phyloP scores from a whole-genome alignment of 805 yeast genomes.

The Millerozyma miso region DNA sequence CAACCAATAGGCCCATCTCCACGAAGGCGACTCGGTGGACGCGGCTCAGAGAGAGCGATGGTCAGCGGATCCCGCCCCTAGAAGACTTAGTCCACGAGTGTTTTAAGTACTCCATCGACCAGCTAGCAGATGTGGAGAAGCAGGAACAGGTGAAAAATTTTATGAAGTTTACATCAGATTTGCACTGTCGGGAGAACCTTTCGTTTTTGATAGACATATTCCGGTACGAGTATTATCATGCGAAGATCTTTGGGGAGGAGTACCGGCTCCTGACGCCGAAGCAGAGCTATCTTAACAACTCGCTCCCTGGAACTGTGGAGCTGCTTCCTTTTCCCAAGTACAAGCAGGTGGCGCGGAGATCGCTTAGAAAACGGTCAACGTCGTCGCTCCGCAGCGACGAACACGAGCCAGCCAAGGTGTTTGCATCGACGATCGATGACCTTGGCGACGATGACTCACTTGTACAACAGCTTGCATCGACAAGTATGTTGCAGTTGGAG shows the following conservation, averaged over 20 bases:
- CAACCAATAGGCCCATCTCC: neutral
- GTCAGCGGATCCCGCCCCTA: conserved; percentile 9
- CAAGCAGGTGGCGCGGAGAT: conserved; percentile 2
- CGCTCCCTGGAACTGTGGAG: neutral
- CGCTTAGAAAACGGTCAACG: neutral
- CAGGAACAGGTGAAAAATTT: conserved; percentile 22
- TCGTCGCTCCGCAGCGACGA: conserved; percentile 18
- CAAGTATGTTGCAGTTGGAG: conserved; percentile 18
- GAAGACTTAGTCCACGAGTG: conserved; percentile 32
- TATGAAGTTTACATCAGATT: conserved; percentile 26
- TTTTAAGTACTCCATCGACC: conserved; percentile 21
- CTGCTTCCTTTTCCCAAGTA: conserved; percentile 3
- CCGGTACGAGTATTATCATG: conserved; percentile 44
- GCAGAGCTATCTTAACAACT: neutral
- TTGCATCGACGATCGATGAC: conserved; percentile 25
- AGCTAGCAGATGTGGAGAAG: conserved; percentile 11
- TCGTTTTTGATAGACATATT: conserved; percentile 41
- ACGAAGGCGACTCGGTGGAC: neutral
- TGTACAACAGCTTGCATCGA: conserved; percentile 1
- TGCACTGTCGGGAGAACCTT: conserved; percentile 45
- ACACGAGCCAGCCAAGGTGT: conserved; percentile 18
- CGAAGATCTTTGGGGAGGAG: conserved; percentile 8
- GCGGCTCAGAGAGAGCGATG: neutral
- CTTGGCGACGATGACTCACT: conserved; percentile 8
- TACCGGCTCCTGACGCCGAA: neutral